These are phyloP conservation scores for Rhododendron kiyosumense DNA, from an alignment of 148 eudicot species.

Conservation along the genomic window DNA sequence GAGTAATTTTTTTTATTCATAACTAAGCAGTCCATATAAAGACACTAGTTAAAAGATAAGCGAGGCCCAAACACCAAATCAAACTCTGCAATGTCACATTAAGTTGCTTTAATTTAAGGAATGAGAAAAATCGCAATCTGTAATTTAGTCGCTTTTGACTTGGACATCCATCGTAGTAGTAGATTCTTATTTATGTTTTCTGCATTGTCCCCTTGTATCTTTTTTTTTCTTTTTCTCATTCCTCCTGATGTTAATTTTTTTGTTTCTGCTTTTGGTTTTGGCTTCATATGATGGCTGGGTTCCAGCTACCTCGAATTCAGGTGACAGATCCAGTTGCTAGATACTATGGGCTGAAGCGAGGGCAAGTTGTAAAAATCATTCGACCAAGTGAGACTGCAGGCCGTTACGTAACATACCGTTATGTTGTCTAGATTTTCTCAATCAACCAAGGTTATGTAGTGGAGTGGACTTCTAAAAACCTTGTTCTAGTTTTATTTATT, in stretches of 20 bases:
- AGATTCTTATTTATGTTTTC: neutral
- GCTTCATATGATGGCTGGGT: neutral
- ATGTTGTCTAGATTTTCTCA: conserved; percentile 30
- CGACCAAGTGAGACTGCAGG: conserved; percentile 73
- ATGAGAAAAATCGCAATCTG: neutral
- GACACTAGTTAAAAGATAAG: neutral
- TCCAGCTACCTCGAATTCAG: conserved; percentile 79
- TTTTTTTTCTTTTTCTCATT: neutral
- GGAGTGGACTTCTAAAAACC: neutral
- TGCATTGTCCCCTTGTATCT: neutral
- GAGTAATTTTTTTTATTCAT: neutral
- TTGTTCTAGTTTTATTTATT: neutral
- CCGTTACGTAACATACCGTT: conserved; percentile 45
- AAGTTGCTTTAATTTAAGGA: neutral
- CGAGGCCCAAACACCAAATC: neutral
- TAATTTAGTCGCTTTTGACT: neutral
- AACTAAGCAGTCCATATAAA: neutral
- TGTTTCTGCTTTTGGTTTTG: conserved; percentile 4
- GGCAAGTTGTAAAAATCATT: conserved; percentile 85
- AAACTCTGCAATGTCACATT: neutral
- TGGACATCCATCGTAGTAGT: neutral
- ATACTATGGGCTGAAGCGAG: conserved; percentile 79
- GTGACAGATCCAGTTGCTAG: conserved; percentile 77
- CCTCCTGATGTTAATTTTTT: neutral
- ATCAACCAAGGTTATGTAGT: neutral